Conservation (phyloP, 148 eudicot genomes). For the Polygonum aviculare region DNA sequence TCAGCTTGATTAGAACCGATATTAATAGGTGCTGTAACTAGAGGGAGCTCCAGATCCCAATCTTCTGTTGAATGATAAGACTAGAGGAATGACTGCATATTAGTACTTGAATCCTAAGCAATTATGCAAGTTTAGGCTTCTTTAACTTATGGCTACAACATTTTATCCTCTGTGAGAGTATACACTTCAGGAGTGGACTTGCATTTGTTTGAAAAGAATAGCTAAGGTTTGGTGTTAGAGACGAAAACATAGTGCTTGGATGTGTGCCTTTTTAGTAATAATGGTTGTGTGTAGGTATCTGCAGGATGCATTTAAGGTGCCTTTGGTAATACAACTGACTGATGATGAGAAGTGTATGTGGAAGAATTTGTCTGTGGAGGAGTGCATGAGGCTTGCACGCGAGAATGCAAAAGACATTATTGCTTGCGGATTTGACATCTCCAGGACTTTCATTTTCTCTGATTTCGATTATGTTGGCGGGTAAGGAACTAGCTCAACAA, state of each 20-base stretch:
- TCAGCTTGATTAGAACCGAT: not conserved
- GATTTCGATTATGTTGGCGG: slow-evolving; percentile 91
- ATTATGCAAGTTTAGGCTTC: not conserved
- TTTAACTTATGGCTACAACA: not conserved
- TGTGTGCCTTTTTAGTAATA: slow-evolving; percentile 13
- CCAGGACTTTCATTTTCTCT: slow-evolving; percentile 81
- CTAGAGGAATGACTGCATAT: not conserved
- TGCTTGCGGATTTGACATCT: slow-evolving; percentile 92
- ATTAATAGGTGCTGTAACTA: not conserved
- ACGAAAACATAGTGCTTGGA: not conserved
- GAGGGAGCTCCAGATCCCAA: not conserved
- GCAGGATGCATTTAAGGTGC: slow-evolving; percentile 97
- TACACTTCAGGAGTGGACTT: not conserved
- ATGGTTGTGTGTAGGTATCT: slow-evolving; percentile 56
- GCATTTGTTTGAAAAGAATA: not conserved
- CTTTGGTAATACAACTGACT: slow-evolving; percentile 88
- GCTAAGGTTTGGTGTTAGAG: not conserved
- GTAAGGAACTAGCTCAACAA: slow-evolving; percentile 26
- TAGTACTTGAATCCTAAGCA: not conserved
- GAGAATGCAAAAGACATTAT: slow-evolving; percentile 98
- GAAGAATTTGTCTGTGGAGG: slow-evolving; percentile 88
- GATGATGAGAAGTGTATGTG: slow-evolving; percentile 99
- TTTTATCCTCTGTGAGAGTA: not conserved
- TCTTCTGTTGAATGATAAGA: not conserved
- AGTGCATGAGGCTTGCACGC: slow-evolving; percentile 89